Evolutionary conservation across 805 yeast genomes (phyloP).

Genomic region (Saccharomycodes ludwigii): DNA sequence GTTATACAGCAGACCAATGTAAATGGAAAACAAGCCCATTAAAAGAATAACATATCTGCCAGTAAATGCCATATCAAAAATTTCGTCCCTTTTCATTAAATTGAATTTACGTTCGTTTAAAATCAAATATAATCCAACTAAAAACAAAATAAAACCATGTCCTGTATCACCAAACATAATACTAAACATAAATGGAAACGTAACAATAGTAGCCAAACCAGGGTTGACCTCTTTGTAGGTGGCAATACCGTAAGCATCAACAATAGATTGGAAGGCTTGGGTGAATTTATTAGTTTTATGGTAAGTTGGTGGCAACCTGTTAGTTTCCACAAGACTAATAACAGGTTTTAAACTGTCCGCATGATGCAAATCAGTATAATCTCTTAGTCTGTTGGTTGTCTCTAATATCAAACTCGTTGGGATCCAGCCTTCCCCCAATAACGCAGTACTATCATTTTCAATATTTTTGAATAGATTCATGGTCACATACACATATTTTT

Average conservation of each 20-base stretch:
- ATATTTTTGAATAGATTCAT: conserved; percentile 63
- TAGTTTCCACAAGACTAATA: conserved; percentile 51
- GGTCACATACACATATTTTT: conserved; percentile 69
- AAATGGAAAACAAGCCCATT: conserved; percentile 93
- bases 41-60: conserved; percentile 85
- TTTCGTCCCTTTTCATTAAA: conserved; percentile 57
- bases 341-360: conserved; percentile 25
- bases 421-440: conserved; percentile 95
- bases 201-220: conserved; percentile 85
- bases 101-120: conserved; percentile 61
- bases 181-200: conserved; percentile 98
- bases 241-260: conserved; percentile 92
- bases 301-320: conserved; percentile 85
- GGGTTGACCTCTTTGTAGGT: conserved; percentile 93
- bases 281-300: conserved; percentile 94
- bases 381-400: conserved; percentile 57
- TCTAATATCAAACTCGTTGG: conserved; percentile 63
- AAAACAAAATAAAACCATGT: conserved; percentile 75
- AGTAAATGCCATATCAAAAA: conserved; percentile 88
- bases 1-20: conserved; percentile 88
- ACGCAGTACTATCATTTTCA: conserved; percentile 42
- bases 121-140: conserved; percentile 63
- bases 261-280: conserved; percentile 81
- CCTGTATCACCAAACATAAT: conserved; percentile 99
- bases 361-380: conserved; percentile 23